Conservation (phyloP, 73 alveolate species). For the Paramecium caudatum region DNA sequence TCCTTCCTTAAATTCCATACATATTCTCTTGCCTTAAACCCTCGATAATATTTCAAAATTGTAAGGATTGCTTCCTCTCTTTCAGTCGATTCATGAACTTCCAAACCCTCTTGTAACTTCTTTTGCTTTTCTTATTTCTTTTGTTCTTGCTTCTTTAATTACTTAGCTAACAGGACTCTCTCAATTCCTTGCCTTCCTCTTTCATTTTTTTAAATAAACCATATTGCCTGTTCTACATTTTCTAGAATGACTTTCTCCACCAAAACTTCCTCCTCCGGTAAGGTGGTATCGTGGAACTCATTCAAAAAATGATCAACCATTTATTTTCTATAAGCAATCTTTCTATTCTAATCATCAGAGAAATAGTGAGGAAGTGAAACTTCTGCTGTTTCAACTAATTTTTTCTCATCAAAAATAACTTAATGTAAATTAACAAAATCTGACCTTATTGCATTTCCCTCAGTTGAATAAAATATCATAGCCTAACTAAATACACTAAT, state of each 20-base stretch:
- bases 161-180: conserved; percentile 82
- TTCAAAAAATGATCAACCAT: conserved; percentile 83
- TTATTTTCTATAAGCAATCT: conserved; percentile 81
- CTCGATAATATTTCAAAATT: conserved; percentile 85
- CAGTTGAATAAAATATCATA: conserved; percentile 1
- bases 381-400: conserved; percentile 90
- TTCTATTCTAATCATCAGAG: conserved; percentile 81
- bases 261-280: conserved; percentile 89
- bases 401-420: conserved; percentile 91
- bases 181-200: conserved; percentile 93
- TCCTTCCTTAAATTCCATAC: conserved; percentile 86
- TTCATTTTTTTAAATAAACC: conserved; percentile 94
- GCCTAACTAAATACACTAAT: conserved; percentile 80
- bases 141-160: conserved; percentile 73
- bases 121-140: conserved; percentile 78
- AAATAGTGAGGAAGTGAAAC: conserved; percentile 96
- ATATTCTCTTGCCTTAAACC: conserved; percentile 87
- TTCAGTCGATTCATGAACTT: conserved; percentile 82
- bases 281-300: conserved; percentile 82
- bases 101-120: conserved; percentile 82
- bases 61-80: conserved; percentile 82
- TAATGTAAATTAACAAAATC: conserved; percentile 85
- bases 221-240: conserved; percentile 81
- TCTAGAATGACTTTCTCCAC: conserved; percentile 85
- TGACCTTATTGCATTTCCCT: conserved; percentile 54